Evolutionary conservation across 139 green algal genomes (phyloP).

Genomic region (Nannochloris sp.): DNA sequence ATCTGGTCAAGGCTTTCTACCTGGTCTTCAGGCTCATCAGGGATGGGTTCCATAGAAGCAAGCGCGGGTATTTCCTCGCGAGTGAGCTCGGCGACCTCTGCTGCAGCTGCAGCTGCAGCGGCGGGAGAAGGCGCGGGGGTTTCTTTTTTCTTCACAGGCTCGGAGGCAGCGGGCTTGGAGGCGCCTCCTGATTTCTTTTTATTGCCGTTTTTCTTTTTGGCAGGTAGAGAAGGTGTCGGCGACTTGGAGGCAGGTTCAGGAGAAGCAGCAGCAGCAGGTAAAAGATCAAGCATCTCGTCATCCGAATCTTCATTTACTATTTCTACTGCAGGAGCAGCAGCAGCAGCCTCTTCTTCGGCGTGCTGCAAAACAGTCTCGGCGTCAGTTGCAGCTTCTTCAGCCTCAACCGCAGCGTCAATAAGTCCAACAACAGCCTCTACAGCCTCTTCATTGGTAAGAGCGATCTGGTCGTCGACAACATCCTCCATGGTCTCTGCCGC

Average conservation of each 20-base stretch:
- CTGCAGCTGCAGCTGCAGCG: neutral
- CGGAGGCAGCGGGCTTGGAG: neutral
- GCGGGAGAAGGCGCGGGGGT: neutral
- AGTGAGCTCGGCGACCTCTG: neutral
- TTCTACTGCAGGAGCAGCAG: no score
- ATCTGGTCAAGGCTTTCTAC: neutral
- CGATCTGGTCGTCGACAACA: slow-evolving; percentile 11
- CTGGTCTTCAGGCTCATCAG: slow-evolving; percentile 6
- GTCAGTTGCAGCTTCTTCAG: neutral
- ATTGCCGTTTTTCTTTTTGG: neutral
- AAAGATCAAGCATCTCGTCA: no score
- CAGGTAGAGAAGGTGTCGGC: neutral
- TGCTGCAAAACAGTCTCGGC: slow-evolving; percentile 3
- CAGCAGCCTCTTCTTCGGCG: neutral
- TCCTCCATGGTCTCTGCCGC: neutral
- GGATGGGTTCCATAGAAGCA: neutral
- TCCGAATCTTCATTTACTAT: no score
- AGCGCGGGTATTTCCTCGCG: neutral
- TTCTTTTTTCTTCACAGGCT: neutral
- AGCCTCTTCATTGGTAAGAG: slow-evolving; percentile 12
- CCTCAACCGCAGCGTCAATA: slow-evolving; percentile 14
- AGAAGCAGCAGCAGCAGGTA: no score
- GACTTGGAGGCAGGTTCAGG: neutral
- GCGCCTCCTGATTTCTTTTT: neutral
- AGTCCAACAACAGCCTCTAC: slow-evolving; percentile 21